Evolutionary conservation across 1,284 basidiomycete species (phyloP).

Genomic region (Termitomyces sp.): DNA sequence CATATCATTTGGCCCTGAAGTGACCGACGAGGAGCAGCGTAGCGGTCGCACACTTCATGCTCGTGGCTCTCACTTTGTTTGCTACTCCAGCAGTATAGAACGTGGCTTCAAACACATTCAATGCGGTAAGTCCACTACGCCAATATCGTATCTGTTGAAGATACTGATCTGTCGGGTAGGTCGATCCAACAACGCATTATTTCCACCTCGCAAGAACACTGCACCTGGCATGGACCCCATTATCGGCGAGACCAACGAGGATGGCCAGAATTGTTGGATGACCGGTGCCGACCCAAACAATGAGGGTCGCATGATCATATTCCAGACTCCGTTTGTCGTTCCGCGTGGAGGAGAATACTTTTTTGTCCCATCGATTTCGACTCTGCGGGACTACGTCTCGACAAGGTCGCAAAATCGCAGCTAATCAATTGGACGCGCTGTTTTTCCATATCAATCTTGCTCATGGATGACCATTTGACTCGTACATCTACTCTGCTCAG

Average conservation of each 20-base stretch:
- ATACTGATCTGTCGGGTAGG: neutral
- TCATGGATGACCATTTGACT: too few relatives aligned
- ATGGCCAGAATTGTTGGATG: constrained; percentile 9
- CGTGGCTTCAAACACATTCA: constrained; percentile 15
- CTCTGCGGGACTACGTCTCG: constrained; percentile 3
- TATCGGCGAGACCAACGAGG: neutral
- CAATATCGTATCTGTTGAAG: neutral
- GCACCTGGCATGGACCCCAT: constrained; percentile 1
- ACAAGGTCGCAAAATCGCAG: neutral
- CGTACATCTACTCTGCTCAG: too few relatives aligned
- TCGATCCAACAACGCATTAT: neutral
- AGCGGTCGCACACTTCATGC: constrained; percentile 2
- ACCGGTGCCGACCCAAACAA: constrained; percentile 12
- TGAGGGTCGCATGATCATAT: constrained; percentile 11
- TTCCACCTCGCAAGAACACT: neutral
- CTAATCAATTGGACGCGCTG: neutral
- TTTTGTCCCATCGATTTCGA: constrained; percentile 21
- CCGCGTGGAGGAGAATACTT: constrained; percentile 23
- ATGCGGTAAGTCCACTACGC: neutral
- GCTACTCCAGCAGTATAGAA: constrained; percentile 17
- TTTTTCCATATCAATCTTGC: too few relatives aligned
- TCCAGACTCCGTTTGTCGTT: constrained; percentile 18
- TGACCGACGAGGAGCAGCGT: constrained; percentile 10
- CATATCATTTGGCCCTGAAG: constrained; percentile 17
- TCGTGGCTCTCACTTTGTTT: constrained; percentile 13